Percentiles rank a stretch among this genome's conserved stretches.
Evolutionary conservation across 768 basidiomycete species (phyloP).

Genomic region (Suillus paluster): DNA sequence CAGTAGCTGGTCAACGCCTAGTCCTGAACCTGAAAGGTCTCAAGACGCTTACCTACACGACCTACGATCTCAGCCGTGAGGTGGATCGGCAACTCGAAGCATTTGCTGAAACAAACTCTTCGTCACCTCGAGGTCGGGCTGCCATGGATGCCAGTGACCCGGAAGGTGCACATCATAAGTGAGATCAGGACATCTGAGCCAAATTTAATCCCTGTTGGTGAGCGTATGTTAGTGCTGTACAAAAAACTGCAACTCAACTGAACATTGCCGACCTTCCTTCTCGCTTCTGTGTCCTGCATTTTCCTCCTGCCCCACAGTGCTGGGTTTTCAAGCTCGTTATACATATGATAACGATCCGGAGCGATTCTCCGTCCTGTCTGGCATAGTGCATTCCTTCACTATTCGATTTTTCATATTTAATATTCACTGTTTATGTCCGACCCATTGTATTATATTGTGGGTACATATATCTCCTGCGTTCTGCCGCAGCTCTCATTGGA

Average conservation of each 20-base stretch:
- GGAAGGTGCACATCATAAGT: no score
- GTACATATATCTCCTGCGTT: no score
- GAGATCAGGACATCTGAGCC: not conserved
- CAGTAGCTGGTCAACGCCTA: conserved; percentile 21
- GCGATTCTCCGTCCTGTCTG: no score
- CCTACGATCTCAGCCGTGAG: conserved; percentile 18
- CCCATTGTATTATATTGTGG: no score
- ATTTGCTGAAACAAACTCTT: not conserved
- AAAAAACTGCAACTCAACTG: not conserved
- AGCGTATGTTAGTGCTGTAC: not conserved
- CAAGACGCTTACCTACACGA: not conserved
- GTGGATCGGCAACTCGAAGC: conserved; percentile 22
- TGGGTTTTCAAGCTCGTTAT: not conserved
- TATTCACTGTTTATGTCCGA: no score
- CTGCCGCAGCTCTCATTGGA: no score
- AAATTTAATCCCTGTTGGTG: not conserved
- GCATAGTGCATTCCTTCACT: no score
- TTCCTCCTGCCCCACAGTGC: not conserved
- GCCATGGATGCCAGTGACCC: no score
- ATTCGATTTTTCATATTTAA: no score
- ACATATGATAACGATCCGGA: not conserved
- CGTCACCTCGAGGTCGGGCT: not conserved
- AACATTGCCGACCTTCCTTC: not conserved
- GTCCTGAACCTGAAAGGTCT: conserved; percentile 22
- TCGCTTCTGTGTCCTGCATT: not conserved